phyloP scores from a whole-genome alignment of 257 asterid genomes.

The Craterostigma plantagineum region DNA sequence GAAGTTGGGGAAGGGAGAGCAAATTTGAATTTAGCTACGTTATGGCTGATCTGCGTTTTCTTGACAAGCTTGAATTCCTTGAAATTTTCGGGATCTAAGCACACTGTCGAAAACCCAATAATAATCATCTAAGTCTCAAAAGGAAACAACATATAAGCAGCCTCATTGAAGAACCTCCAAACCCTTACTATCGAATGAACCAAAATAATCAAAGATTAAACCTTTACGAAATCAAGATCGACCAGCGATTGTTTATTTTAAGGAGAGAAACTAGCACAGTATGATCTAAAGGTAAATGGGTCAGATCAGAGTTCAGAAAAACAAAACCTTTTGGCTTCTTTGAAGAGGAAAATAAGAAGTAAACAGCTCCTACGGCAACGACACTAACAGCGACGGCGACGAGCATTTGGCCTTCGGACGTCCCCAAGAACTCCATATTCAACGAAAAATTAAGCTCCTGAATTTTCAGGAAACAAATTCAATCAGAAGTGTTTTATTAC shows the following conservation, averaged over 20 bases:
- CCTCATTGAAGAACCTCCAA: too few relatives aligned
- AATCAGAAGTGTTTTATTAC: too few relatives aligned
- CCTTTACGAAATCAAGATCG: too few relatives aligned
- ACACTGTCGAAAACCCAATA: conserved; percentile 17
- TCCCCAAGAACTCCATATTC: conserved; percentile 42
- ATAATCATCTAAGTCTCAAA: neutral
- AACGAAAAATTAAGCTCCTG: too few relatives aligned
- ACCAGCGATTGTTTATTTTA: too few relatives aligned
- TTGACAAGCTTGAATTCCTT: conserved; percentile 83
- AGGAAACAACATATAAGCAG: too few relatives aligned
- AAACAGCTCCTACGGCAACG: conserved; percentile 57
- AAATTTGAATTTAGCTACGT: conserved; percentile 76
- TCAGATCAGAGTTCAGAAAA: neutral
- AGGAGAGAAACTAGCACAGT: too few relatives aligned
- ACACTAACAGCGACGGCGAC: conserved; percentile 41
- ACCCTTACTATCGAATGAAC: too few relatives aligned
- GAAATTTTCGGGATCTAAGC: conserved; percentile 68
- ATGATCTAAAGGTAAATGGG: too few relatives aligned
- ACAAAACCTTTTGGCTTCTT: conserved; percentile 57
- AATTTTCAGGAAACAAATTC: too few relatives aligned
- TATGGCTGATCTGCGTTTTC: conserved; percentile 66
- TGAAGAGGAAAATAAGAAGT: conserved; percentile 25
- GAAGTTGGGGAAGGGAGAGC: conserved; percentile 72
- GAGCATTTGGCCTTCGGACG: conserved; percentile 44
- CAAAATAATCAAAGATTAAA: too few relatives aligned